Evolutionary conservation across 805 yeast species (phyloP).

Genomic region (Candida methanosorbosa): DNA sequence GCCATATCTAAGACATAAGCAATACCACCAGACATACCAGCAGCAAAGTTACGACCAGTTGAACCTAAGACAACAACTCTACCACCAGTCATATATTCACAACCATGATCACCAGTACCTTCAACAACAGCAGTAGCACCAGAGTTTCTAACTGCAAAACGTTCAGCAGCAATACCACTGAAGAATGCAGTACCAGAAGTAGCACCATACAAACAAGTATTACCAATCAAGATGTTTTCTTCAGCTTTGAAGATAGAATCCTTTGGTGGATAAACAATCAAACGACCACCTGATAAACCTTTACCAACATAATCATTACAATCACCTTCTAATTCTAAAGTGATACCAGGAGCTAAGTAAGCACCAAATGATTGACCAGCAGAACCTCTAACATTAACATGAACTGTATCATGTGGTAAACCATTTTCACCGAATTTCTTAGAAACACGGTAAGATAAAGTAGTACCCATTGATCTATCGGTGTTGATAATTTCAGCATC

Average conservation of each 20-base stretch:
- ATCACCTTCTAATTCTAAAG: constrained; percentile 93
- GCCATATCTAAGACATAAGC: constrained; percentile 94
- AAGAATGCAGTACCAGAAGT: constrained; percentile 91
- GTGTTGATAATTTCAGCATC: constrained; percentile 92
- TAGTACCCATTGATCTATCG: constrained; percentile 93
- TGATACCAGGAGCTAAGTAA: constrained; percentile 90
- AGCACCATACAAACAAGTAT: constrained; percentile 97
- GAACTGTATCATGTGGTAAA: constrained; percentile 92
- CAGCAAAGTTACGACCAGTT: constrained; percentile 89
- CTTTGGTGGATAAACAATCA: constrained; percentile 87
- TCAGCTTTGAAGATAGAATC: constrained; percentile 82
- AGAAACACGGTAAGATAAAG: constrained; percentile 88
- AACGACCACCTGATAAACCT: constrained; percentile 92
- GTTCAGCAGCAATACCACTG: constrained; percentile 96
- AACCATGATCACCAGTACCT: constrained; percentile 97
- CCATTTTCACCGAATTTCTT: constrained; percentile 91
- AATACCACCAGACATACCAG: constrained; percentile 99
- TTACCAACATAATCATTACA: constrained; percentile 97
- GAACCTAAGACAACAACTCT: constrained; percentile 88
- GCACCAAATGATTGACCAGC: constrained; percentile 99
- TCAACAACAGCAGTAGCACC: constrained; percentile 97
- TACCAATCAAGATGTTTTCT: constrained; percentile 94
- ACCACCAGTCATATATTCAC: constrained; percentile 99
- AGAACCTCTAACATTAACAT: constrained; percentile 82
- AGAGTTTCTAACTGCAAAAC: constrained; percentile 97